Evolutionary conservation across 2,329 filamentous ascomycete species (phyloP).

Genomic region (Gnomoniopsis smithogilvyi): DNA sequence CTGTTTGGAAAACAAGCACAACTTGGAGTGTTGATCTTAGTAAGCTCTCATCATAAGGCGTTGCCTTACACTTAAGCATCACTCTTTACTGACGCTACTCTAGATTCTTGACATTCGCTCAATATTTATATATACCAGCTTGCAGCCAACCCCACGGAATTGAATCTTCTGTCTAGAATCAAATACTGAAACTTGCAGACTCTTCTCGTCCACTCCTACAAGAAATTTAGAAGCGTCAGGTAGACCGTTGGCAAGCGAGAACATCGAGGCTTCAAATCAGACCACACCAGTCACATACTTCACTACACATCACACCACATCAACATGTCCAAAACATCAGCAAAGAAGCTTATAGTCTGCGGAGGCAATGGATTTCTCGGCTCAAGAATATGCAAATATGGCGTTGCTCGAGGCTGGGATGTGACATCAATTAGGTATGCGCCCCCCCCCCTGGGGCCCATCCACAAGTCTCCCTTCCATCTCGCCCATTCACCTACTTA

Average conservation of each 20-base stretch:
- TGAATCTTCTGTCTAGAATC: neutral
- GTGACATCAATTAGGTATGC: conserved; percentile 86
- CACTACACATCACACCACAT: conserved; percentile 6
- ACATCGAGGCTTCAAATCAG: neutral
- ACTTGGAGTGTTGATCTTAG: neutral
- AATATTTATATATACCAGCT: neutral
- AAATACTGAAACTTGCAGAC: neutral
- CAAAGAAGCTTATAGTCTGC: conserved; percentile 83
- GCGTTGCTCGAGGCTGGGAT: conserved; percentile 80
- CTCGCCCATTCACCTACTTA: neutral
- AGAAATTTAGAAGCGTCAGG: neutral
- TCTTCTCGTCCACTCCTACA: neutral
- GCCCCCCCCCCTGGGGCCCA: neutral
- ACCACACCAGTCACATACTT: neutral
- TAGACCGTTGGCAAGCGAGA: conserved; percentile 10
- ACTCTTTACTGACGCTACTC: neutral
- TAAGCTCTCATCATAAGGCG: neutral
- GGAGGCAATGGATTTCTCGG: conserved; percentile 93
- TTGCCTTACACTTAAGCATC: neutral
- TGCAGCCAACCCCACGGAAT: neutral
- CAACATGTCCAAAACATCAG: conserved; percentile 47
- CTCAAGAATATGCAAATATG: conserved; percentile 85
- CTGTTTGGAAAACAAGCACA: too few relatives aligned
- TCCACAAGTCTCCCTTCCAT: too few relatives aligned
- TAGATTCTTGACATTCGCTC: neutral